phyloP scores from a whole-genome alignment of 225 moss, liverwort and hornwort species.

The Sphagnum contortum region DNA sequence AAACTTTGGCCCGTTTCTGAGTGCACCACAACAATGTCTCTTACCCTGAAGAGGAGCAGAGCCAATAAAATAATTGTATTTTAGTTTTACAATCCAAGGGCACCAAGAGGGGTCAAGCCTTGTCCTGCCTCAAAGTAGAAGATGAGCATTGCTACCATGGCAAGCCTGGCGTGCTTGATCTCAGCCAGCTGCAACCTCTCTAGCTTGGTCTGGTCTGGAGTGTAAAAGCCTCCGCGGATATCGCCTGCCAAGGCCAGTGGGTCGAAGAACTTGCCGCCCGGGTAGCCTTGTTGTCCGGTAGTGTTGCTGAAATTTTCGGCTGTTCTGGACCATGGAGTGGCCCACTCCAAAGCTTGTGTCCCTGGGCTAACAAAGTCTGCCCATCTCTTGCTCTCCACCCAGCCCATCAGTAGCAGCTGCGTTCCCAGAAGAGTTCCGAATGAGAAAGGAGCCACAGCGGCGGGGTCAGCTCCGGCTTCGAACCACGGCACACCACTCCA shows the following conservation, averaged over 20 bases:
- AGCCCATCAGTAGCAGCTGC: conserved; percentile 90
- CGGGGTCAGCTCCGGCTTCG: conserved; percentile 77
- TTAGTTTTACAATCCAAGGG: conserved; percentile 47
- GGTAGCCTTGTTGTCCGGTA: conserved; percentile 88
- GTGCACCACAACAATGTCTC: too few relatives aligned
- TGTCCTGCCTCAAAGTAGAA: conserved; percentile 95
- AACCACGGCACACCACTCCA: conserved; percentile 97
- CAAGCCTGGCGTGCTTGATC: conserved; percentile 95
- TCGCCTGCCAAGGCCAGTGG: conserved; percentile 65
- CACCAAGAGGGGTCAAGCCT: conserved; percentile 73
- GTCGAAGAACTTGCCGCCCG: conserved; percentile 96
- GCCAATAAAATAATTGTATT: too few relatives aligned
- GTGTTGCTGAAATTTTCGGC: conserved; percentile 82
- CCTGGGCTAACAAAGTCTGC: conserved; percentile 79
- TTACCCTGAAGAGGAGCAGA: too few relatives aligned
- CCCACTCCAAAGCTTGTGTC: conserved; percentile 82
- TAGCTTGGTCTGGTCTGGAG: conserved; percentile 55
- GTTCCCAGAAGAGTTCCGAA: conserved; percentile 78
- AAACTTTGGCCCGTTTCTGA: too few relatives aligned
- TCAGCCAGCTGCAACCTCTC: conserved; percentile 89
- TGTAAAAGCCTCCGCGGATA: conserved; percentile 50
- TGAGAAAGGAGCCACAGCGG: conserved; percentile 53
- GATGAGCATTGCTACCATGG: conserved; percentile 89
- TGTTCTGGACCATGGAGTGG: conserved; percentile 94
- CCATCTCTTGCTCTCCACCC: conserved; percentile 99